A percentile compares a stretch with the other conserved stretches of the same genome.
Conservation (phyloP, 306 rosid genomes). For the Quercus cerris region DNA sequence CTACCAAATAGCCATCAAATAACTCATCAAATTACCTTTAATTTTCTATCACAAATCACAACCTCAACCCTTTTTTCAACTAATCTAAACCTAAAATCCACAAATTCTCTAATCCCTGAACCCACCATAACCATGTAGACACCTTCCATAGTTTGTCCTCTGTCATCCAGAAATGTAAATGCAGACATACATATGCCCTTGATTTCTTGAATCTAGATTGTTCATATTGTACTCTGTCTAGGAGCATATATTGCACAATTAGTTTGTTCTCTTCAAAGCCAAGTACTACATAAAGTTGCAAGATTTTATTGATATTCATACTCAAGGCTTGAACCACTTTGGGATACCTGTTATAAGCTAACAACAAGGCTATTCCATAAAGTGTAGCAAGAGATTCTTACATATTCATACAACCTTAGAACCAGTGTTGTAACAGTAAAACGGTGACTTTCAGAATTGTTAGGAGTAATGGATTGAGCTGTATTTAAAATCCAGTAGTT, state of each 20-base stretch:
- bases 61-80: no score
- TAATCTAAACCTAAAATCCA: no score
- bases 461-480: background rate
- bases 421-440: background rate
- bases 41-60: no score
- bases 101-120: no score
- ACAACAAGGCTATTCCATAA: background rate
- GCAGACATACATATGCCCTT: no score
- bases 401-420: background rate
- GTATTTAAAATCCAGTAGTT: background rate
- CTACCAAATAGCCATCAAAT: no score
- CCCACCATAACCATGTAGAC: no score
- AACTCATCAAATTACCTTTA: no score
- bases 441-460: background rate
- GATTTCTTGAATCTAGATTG: no score
- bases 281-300: background rate
- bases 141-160: no score
- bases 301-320: background rate
- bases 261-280: background rate
- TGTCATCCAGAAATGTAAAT: no score
- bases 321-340: background rate
- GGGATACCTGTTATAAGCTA: background rate
- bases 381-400: background rate
- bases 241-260: background rate
- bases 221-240: no score